These are phyloP conservation scores for Asterochloris sp. DNA, from an alignment of 139 green algal genomes.

Conservation along the genomic window DNA sequence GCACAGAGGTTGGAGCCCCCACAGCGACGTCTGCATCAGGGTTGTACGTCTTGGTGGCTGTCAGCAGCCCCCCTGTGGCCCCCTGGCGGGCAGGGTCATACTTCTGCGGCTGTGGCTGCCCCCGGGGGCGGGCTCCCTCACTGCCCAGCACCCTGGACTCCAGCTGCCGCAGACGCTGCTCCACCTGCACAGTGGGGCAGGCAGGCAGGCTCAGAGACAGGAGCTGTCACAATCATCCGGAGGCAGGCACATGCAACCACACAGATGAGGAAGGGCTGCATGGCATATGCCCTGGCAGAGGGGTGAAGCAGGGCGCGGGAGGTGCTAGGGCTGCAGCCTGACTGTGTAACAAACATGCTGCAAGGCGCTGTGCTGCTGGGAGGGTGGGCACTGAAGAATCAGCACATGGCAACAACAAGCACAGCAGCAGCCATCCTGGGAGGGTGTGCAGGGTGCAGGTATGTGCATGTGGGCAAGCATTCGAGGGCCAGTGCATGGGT, in stretches of 20 bases:
- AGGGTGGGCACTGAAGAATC: background rate
- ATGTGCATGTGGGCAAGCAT: slow-evolving; percentile 35
- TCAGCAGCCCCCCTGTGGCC: slow-evolving; percentile 35
- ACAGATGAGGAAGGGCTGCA: too few species aligned
- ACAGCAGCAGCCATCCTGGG: background rate
- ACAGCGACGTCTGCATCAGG: slow-evolving; percentile 65
- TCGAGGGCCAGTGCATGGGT: slow-evolving; percentile 52
- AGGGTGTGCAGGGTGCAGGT: background rate
- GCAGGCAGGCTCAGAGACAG: too few species aligned
- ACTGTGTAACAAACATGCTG: too few species aligned
- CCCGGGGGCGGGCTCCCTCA: slow-evolving; percentile 49
- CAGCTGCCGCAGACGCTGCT: slow-evolving; percentile 88
- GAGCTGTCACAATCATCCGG: too few species aligned
- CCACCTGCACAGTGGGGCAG: slow-evolving; percentile 57
- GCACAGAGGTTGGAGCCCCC: slow-evolving; percentile 26
- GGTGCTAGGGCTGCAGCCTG: too few species aligned
- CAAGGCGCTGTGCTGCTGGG: too few species aligned
- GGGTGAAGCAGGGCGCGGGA: too few species aligned
- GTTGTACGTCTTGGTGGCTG: slow-evolving; percentile 75
- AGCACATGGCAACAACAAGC: background rate
- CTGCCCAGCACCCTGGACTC: slow-evolving; percentile 71
- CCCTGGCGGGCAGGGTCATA: slow-evolving; percentile 64
- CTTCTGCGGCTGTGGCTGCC: slow-evolving; percentile 55
- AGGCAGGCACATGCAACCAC: too few species aligned
- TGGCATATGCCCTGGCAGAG: too few species aligned